Conservation (phyloP, 129 eudicot genomes). For the sunflower (Helianthus annuus) region DNA sequence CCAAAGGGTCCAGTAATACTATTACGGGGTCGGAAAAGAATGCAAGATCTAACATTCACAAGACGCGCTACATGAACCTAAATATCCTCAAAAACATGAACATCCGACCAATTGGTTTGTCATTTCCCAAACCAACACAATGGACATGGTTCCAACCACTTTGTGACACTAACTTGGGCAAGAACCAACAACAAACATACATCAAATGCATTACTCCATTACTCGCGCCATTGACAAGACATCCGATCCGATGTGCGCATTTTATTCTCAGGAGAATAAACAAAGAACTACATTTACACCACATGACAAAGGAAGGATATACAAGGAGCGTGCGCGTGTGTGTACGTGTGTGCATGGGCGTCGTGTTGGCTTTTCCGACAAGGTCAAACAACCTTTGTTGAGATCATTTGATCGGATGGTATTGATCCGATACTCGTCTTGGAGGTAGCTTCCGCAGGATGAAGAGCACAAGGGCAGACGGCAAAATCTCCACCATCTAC, state of each 20-base stretch:
- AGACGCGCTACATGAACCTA: too few species aligned
- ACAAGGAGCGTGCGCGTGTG: slow-evolving; percentile 9
- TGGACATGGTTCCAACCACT: slow-evolving; percentile 4
- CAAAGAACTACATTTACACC: slow-evolving; percentile 27
- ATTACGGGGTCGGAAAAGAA: too few species aligned
- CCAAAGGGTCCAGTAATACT: too few species aligned
- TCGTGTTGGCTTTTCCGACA: slow-evolving; percentile 22
- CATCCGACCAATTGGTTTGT: too few species aligned
- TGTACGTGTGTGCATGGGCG: neutral
- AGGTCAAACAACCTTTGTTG: slow-evolving; percentile 14
- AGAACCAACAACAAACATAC: slow-evolving; percentile 11
- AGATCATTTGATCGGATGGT: slow-evolving; percentile 59
- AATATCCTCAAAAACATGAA: too few species aligned
- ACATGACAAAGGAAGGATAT: slow-evolving; percentile 26
- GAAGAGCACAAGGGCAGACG: slow-evolving; percentile 83
- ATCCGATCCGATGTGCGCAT: neutral
- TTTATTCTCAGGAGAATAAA: slow-evolving; percentile 26
- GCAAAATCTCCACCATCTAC: slow-evolving; percentile 80
- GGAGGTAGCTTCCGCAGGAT: slow-evolving; percentile 83
- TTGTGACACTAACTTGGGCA: slow-evolving; percentile 1
- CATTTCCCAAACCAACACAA: neutral
- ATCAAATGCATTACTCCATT: slow-evolving; percentile 5
- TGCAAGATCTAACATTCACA: too few species aligned
- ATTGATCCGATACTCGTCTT: slow-evolving; percentile 69
- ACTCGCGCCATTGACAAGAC: slow-evolving; percentile 9